Base-by-base conservation (phyloP, 2,329 filamentous ascomycete species). In the Nannizzia gypsea region DNA sequence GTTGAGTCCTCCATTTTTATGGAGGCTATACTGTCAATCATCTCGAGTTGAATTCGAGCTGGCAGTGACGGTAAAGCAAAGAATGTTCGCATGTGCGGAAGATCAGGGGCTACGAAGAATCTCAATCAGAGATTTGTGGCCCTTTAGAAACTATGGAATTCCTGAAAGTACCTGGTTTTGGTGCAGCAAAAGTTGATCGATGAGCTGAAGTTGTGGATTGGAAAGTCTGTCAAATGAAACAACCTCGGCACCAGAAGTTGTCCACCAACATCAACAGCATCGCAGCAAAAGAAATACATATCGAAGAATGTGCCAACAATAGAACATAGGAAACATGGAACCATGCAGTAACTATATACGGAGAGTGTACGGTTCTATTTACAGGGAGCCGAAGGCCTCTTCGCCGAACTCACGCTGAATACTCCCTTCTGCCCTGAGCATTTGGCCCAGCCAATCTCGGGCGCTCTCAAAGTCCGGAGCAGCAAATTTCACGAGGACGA, bases 401-500 rank as follows among this genome's bases (percentile, higher is more conserved):
- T 90, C 86, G 1, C 92, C 92, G 77, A 96, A 96, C 11, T 82
- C 74, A 57, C 76, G 72, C 15, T 80, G 74, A 8, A 96, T 78
- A 63, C 83, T 91, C 1, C 88, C 88, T 71, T 96, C 89, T 63
- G 83, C 80, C 52, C 78, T 74, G 54, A 96, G 75, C 82, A 96
- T 88, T 5, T 79, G 79, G 8, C 84, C 83, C 61, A 97, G 79
- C 90, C 91, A 97, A 54, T 81, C 76, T 65, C 88, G 83, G 3
- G 86, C 90, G 26, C 86, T 87, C 71, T 97, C 90, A 24, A 96
- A 86, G 50, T 86, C 86, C 59, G 79, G 80, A 1, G 91, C 89
- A 1, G 89, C 90, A 71, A 97, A 95, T 72, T 97, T 97, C 66
- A 97, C 87, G 26, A 96, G 80, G 2, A 93, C 86, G 68, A 92